A percentile compares a stretch with the other conserved stretches of the same genome.
phyloP scores from a whole-genome alignment of 2,329 filamentous ascomycete genomes.

The Aaosphaeria pasadenensis region DNA sequence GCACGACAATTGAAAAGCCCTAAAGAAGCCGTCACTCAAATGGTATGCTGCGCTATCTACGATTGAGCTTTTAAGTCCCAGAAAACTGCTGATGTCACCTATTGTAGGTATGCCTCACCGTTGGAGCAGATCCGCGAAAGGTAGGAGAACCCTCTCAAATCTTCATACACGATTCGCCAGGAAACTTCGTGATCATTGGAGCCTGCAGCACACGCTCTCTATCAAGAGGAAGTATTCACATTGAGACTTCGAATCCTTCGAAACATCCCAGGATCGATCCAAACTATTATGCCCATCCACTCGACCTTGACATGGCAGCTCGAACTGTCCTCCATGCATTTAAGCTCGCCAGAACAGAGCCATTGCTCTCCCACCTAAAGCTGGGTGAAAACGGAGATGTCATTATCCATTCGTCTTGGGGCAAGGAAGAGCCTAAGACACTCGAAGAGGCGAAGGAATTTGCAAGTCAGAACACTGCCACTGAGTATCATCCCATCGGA shows the following conservation, averaged over 20 bases:
- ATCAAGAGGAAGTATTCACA: conserved; percentile 43
- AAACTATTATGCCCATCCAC: conserved; percentile 42
- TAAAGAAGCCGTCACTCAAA: conserved; percentile 21
- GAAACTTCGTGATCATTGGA: conserved; percentile 18
- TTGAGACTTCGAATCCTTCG: conserved; percentile 34
- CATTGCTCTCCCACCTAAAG: conserved; percentile 25
- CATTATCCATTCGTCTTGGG: conserved; percentile 4
- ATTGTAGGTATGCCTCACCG: conserved; percentile 14
- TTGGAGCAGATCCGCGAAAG: conserved; percentile 11
- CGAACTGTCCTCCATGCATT: conserved; percentile 32
- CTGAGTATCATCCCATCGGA: conserved; percentile 30
- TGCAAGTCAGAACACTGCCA: conserved; percentile 13
- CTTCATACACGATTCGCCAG: conserved; percentile 13
- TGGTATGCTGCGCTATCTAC: conserved; percentile 14
- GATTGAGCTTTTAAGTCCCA: no score
- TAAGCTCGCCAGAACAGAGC: conserved; percentile 23
- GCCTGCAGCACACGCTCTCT: conserved; percentile 28
- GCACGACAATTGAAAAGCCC: conserved; percentile 21
- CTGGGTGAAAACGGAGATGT: conserved; percentile 16
- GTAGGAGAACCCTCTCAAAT: conserved; percentile 6
- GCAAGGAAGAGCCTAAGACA: conserved; percentile 7
- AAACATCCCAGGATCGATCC: conserved; percentile 42
- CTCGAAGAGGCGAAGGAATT: conserved; percentile 22
- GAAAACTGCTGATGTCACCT: no score
- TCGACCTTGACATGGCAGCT: conserved; percentile 43